phyloP scores from a whole-genome alignment of 495 filamentous ascomycete genomes.

The Xylaria grammica region DNA sequence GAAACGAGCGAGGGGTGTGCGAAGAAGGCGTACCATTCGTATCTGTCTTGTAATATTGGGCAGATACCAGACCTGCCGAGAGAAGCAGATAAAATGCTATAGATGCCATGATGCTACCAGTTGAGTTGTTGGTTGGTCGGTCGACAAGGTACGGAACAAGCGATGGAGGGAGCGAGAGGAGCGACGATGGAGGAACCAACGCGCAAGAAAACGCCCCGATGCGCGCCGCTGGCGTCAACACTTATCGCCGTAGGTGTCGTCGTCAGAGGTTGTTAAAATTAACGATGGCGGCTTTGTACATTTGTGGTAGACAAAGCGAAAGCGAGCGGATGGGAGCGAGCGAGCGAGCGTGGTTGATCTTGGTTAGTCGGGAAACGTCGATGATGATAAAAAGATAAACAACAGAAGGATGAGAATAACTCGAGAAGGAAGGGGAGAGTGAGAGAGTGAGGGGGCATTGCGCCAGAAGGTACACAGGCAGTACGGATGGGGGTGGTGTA shows the following conservation, averaged over 20 bases:
- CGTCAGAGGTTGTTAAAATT: background rate
- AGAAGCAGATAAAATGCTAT: constrained; percentile 24
- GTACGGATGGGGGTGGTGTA: no score
- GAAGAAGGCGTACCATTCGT: constrained; percentile 27
- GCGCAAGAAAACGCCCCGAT: constrained; percentile 6
- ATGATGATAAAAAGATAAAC: no score
- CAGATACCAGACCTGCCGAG: constrained; percentile 26
- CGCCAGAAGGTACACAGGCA: no score
- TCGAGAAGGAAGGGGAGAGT: no score
- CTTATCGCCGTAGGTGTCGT: background rate
- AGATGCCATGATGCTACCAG: constrained; percentile 26
- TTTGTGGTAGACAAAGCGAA: no score
- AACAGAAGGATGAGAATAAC: no score
- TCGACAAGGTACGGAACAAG: background rate
- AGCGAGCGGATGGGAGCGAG: no score
- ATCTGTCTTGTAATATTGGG: constrained; percentile 32
- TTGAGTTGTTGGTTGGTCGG: background rate
- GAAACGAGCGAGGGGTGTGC: background rate
- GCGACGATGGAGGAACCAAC: background rate
- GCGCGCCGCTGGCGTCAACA: background rate
- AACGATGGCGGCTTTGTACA: no score
- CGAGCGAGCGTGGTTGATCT: no score
- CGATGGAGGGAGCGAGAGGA: constrained; percentile 7
- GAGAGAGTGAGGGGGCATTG: no score
- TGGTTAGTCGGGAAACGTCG: no score